Evolutionary conservation across 495 filamentous ascomycete species (phyloP), one percentile per base, ranked within the genome.

Genomic region (Peziza echinospora): DNA sequence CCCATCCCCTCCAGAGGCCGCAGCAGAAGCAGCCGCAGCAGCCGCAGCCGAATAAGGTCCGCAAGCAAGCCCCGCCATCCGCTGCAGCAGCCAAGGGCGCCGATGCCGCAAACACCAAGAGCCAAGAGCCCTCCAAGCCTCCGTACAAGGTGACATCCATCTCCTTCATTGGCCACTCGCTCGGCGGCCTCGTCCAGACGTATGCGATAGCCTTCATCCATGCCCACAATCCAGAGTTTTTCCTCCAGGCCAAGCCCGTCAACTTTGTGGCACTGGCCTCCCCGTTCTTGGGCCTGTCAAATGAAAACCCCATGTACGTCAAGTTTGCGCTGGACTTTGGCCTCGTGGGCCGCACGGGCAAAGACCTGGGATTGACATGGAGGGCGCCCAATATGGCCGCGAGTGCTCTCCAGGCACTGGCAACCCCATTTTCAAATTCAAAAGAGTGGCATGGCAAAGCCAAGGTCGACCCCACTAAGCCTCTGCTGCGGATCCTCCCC

Each of bases 141-240:
- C 65, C 76, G 2, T 94, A 91, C 56, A 80, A 76, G 54, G 81
- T 93, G 57, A 89, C 84, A 13, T 92, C 84, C 56, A 96, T 97
- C 56, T 93, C 85, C 54, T 94, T 97, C 57, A 71, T 97, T 49
- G 87, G 74, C 1, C 89, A 97, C 59, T 94, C 87, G 5, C 71
- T 97, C 1, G 89, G 89, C 25, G 89, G 89, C 0, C 64, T 94
- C 28, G 68, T 92, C 26, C 89, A 97, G 62, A 92, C 78, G 2
- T 97, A 97, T 62, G 89, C 89, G 2, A 80, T 97, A 43, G 89
- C 87, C 26, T 97, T 96, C 62, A 94, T 97, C 24, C 80, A 92
- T 49, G 96, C 96, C 55, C 83, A 97, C 55, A 87, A 82, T 1
- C 91, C 89, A 0, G 65, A 75, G 21, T 96, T 97, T 59, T 97